Evolutionary conservation across 768 basidiomycete species (phyloP).

Genomic region (Strobilomyces echinocephalus): DNA sequence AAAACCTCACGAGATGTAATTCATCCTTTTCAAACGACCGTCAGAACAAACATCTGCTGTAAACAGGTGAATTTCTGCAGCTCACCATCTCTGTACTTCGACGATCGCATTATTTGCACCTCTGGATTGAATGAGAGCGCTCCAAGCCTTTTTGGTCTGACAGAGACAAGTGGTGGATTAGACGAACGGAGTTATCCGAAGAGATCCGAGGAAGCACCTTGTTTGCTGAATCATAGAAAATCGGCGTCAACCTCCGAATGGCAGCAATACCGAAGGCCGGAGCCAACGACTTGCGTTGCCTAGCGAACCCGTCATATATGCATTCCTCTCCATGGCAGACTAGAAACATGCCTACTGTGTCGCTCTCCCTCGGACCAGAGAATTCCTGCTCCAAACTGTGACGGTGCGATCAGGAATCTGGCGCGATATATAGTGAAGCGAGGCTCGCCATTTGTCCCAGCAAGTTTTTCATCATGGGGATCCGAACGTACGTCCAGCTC

Average conservation of each 20-base stretch:
- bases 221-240: too few species aligned
- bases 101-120: slow-evolving; percentile 21
- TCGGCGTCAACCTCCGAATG: too few species aligned
- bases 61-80: not conserved
- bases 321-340: too few species aligned
- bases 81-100: slow-evolving; percentile 35
- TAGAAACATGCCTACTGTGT: too few species aligned
- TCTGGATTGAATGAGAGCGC: slow-evolving; percentile 21
- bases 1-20: slow-evolving; percentile 29
- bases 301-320: too few species aligned
- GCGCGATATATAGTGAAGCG: not conserved
- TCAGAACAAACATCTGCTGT: not conserved
- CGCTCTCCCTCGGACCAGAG: too few species aligned
- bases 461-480: slow-evolving; percentile 29
- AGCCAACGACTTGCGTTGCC: too few species aligned
- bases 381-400: not conserved
- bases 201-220: too few species aligned
- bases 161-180: not conserved
- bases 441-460: slow-evolving; percentile 25
- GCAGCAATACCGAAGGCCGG: too few species aligned
- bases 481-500: slow-evolving; percentile 37
- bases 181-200: too few species aligned
- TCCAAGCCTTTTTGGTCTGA: slow-evolving; percentile 31
- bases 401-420: not conserved
- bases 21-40: slow-evolving; percentile 24